A percentile compares a stretch with the other conserved stretches of the same genome.
Conservation (phyloP, 768 basidiomycete genomes). For the Leccinum arenicola region DNA sequence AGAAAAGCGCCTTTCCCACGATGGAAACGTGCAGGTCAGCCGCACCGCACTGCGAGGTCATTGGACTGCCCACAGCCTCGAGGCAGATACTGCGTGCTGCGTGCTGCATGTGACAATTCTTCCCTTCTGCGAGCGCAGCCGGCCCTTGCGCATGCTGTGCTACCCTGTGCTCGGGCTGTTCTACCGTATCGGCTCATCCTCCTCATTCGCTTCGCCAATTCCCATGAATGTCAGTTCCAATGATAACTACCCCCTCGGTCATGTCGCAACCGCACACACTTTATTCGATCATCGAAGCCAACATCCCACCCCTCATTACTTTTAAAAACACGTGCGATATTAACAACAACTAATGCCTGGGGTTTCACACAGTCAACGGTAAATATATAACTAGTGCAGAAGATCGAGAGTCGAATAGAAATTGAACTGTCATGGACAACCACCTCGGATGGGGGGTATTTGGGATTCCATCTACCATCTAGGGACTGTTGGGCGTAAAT, state of each 20-base stretch:
- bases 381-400: conserved; percentile 26
- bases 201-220: conserved; percentile 1
- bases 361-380: conserved; percentile 17
- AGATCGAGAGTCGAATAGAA: conserved; percentile 26
- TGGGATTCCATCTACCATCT: conserved; percentile 26
- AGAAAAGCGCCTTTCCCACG: conserved; percentile 23
- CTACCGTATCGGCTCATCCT: background rate
- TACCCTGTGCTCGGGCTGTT: conserved; percentile 7
- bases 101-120: background rate
- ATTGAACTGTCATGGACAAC: conserved; percentile 14
- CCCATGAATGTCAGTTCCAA: conserved; percentile 17
- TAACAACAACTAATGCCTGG: conserved; percentile 13
- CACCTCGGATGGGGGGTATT: conserved; percentile 6
- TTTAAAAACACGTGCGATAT: conserved; percentile 19
- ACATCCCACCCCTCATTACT: conserved; percentile 6
- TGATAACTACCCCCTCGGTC: background rate
- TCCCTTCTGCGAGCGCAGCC: background rate
- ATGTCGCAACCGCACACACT: background rate
- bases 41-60: background rate
- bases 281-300: background rate
- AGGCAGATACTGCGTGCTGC: conserved; percentile 16
- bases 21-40: background rate
- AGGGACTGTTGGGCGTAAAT: conserved; percentile 38
- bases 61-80: conserved; percentile 16
- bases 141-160: conserved; percentile 6